Evolutionary conservation across 2,329 filamentous ascomycete species (phyloP).

Genomic region (Hirsutella minnesotensis): DNA sequence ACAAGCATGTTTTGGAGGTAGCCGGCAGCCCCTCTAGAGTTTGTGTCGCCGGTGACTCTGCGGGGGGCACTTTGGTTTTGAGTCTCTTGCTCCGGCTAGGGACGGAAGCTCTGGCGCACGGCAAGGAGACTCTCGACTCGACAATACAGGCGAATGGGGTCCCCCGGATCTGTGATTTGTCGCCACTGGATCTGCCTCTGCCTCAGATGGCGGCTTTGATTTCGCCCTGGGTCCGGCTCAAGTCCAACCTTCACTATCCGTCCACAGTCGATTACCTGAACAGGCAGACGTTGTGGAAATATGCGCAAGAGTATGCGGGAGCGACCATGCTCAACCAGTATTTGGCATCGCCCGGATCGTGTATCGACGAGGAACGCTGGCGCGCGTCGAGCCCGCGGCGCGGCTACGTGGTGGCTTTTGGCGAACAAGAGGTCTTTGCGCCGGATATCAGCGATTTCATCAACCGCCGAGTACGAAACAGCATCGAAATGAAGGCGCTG

Average conservation of each 20-base stretch:
- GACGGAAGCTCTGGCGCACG: slow-evolving; percentile 10
- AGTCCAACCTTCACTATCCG: slow-evolving; percentile 54
- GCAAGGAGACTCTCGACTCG: no score
- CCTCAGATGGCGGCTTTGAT: slow-evolving; percentile 55
- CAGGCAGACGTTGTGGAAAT: slow-evolving; percentile 50
- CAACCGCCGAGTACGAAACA: slow-evolving; percentile 38
- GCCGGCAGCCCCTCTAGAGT: slow-evolving; percentile 48
- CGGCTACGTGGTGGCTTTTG: slow-evolving; percentile 61
- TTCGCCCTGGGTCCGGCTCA: slow-evolving; percentile 68
- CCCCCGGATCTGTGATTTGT: slow-evolving; percentile 6
- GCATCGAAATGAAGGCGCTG: slow-evolving; percentile 41
- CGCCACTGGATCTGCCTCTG: slow-evolving; percentile 14
- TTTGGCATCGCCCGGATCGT: slow-evolving; percentile 54
- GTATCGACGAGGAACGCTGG: slow-evolving; percentile 56
- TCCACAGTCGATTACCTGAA: slow-evolving; percentile 69
- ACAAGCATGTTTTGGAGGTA: slow-evolving; percentile 54
- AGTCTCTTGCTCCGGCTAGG: slow-evolving; percentile 60
- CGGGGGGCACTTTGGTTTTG: slow-evolving; percentile 62
- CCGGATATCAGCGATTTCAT: slow-evolving; percentile 55
- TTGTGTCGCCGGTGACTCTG: slow-evolving; percentile 67
- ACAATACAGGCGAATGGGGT: slow-evolving; percentile 9
- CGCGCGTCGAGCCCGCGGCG: slow-evolving; percentile 48
- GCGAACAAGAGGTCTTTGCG: slow-evolving; percentile 66
- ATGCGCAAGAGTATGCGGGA: slow-evolving; percentile 56
- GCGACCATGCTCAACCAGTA: slow-evolving; percentile 19